Evolutionary conservation across 78 protist genomes (phyloP), one percentile per base, ranked within the genome.

Genomic region (Planoprotostelium fungivorum): DNA sequence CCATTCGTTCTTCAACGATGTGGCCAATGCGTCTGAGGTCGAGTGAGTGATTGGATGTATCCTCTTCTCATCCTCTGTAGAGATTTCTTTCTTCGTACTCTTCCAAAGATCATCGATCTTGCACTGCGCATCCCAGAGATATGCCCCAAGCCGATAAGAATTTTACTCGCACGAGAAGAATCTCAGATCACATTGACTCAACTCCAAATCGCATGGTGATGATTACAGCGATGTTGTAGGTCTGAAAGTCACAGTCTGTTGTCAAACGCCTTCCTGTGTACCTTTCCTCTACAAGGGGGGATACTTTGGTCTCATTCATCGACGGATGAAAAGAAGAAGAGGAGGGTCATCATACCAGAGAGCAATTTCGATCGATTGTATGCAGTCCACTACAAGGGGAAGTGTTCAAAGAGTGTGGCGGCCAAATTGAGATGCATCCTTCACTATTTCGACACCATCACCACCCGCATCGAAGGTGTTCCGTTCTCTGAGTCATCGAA

Each of bases 241-340:
- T 51, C 73, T 51, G 31, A 16, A 51, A 5, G 73, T 51, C 16
- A 16, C 16, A 51, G 73, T 0, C 38, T 93, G 10, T 36, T 93
- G 38, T 88, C 93, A 28, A 93, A 93, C 84, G 93, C 93, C 34
- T 88, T 93, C 34, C 91, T 93, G 28, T 93, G 95, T 38, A 93
- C 95, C 0, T 87, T 93, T 37, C 93, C 95, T 34, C 16, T 87
- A 25, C 94, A 92, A 73, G 94, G 94, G 36, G 35, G 31, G 34
- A 34, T 23, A 0, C 25, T 10, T 0, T 36, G 36, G 28, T 5
- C 31, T 34, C 35, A n/a, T 1, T 16, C 38, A n/a, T n/a, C n/a
- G n/a, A n/a, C n/a, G 35, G 31, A 34, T 0, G 29, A 51, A 38
- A 38, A 29, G n/a, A n/a, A 36, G 37, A 88, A 39, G 1, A 36